Base-by-base conservation (phyloP, 2,329 filamentous ascomycete genomes). In the Thielaviopsis populi region DNA sequence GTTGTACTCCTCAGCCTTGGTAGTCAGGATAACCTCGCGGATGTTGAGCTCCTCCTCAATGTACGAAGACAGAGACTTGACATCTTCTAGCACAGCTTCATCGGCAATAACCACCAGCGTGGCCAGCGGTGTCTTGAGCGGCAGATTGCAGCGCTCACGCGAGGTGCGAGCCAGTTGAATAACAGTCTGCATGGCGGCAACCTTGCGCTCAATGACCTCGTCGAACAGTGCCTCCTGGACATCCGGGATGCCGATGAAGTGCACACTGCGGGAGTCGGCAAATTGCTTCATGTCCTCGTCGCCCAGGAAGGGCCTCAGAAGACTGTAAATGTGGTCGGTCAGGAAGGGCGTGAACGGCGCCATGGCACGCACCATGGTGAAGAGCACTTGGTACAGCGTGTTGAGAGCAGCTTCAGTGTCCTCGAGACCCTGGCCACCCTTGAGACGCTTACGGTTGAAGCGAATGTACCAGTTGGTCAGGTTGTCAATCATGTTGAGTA, bases 401-500 rank as follows among this genome's bases (percentile, higher is more conserved):
- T 95, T 94, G 64, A 96, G 78, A 1, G 90, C 89, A 70, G 91
- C 87, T 53, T 85, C 77, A 11, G 90, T 94, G 71, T 95, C 90
- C 15, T 88, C 81, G 33, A 66, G 6, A 15, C 68, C 69, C 68
- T 87, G 82, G 70, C 89, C 88, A 63, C 89, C 89, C 82, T 94
- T 95, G 68, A 94, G 77, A 62, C 89, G 83, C 73, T 87, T 87
- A 58, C 89, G 82, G 76, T 94, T 94, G 79, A 94, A 91, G 64
- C 89, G 83, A 72, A 95, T 95, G 76, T 94, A 95, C 89, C 89
- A 95, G 74, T 95, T 95, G 8, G 89, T 94, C 19, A 87, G 87
- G 74, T 91, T 88, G 70, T 95, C 90, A 68, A 95, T 91, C 71
- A 91, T 79, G 64, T 80, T 80, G 22, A 91, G 79, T 66, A 95